Evolutionary conservation across 2,329 filamentous ascomycete species (phyloP), one percentile per base, ranked within the genome.

Genomic region (Akanthomyces muscarius): DNA sequence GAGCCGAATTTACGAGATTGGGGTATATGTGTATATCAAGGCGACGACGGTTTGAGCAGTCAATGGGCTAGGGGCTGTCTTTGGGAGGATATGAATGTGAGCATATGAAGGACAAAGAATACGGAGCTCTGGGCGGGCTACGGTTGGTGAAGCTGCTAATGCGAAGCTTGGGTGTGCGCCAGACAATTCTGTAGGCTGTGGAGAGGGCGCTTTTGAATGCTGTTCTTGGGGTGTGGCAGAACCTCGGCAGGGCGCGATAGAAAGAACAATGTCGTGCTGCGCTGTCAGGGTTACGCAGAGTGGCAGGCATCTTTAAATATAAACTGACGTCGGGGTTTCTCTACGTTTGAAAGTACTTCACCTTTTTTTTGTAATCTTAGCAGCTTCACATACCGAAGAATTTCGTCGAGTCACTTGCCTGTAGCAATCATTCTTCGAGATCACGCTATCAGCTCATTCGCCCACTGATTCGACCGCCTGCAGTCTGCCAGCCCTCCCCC

Each of bases 401-500:
- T 41, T 41, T 41, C 13, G 7, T 7, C 33, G 33, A 36, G 33
- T 36, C 38, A 41, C 38, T 41, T 41, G 38, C 38, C 33, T 36
- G 8, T 7, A 11, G 33, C 33, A 36, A 16, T 14, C 38, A 41
- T 3, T 16, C 13, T 16, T 16, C 13, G 13, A 23, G 45, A 48
- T 48, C 21, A 48, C 45, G 45, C 45, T 48, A 48, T 14, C 45
- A 41, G 16, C 38, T 11, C 16, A 41, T 21, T 13, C 21, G 8
- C 45, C 45, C 45, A 14, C 45, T 21, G 21, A 16, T 16, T 10
- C 16, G 14, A 41, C 38, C 38, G 14, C 38, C 14, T 14, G 33
- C 45, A 66, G 61, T 81, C 76, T 54, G 81, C 77, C 6, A 82
- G 80, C 7, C 77, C 87, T 87, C 80, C 88, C 88, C 64, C 88